Percentiles rank a stretch among this genome's conserved stretches.
Conservation (phyloP, 495 filamentous ascomycete genomes). For the Bombardia bombarda region DNA sequence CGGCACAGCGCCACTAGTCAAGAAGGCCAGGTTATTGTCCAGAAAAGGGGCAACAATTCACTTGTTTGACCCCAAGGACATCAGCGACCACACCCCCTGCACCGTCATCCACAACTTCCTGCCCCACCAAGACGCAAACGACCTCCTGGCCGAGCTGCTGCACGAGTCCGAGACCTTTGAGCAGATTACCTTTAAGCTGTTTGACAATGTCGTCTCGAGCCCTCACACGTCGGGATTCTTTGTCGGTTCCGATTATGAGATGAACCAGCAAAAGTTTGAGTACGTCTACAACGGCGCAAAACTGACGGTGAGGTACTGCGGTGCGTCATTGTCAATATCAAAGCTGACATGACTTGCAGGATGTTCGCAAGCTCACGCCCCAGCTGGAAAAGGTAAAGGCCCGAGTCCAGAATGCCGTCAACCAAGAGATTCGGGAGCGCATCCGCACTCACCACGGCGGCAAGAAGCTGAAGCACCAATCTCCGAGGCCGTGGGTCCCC, state of each 20-base stretch:
- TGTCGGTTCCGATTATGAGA: conserved; percentile 58
- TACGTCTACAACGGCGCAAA: conserved; percentile 78
- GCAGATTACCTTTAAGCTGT: conserved; percentile 70
- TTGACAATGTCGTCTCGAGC: conserved; percentile 72
- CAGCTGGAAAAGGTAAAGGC: conserved; percentile 57
- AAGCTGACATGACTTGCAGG: no score
- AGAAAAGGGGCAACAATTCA: conserved; percentile 76
- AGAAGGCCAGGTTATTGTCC: conserved; percentile 45
- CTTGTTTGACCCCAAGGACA: conserved; percentile 69
- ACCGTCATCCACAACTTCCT: conserved; percentile 90
- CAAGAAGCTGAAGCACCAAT: conserved; percentile 71
- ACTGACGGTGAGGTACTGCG: conserved; percentile 50
- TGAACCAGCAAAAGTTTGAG: conserved; percentile 57
- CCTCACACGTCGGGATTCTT: conserved; percentile 79
- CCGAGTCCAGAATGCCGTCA: conserved; percentile 65
- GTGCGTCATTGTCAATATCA: no score
- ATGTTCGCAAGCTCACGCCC: conserved; percentile 67
- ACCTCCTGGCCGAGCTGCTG: conserved; percentile 67
- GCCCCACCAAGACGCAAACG: conserved; percentile 57
- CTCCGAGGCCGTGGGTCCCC: conserved; percentile 62
- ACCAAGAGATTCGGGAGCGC: conserved; percentile 58
- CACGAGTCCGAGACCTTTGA: conserved; percentile 68
- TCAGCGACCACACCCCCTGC: conserved; percentile 75
- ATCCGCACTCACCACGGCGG: conserved; percentile 55
- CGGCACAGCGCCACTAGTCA: conserved; percentile 10